Conservation (phyloP, 2,329 filamentous ascomycete species). For the Stromatinia cepivora region DNA sequence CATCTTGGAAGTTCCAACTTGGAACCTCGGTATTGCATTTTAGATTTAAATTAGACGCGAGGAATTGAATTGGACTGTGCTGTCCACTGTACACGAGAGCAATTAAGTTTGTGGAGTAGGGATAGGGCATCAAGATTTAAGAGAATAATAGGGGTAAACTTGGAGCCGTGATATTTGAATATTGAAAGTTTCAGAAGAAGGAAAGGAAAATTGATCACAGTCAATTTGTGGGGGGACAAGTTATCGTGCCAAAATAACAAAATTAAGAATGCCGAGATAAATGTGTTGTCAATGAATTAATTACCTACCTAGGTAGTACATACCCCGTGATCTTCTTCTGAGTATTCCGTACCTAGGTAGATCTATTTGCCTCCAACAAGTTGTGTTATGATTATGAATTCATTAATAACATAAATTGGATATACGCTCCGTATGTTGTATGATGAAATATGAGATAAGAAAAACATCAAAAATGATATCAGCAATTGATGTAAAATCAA, state of each 20-base stretch:
- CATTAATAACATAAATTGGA: neutral
- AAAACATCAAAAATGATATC: neutral
- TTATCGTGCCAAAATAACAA: neutral
- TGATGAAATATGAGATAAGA: slow-evolving; percentile 3
- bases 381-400: neutral
- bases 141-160: slow-evolving; percentile 5
- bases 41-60: neutral
- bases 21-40: neutral
- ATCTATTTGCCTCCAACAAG: slow-evolving; percentile 5
- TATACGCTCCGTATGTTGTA: neutral
- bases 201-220: slow-evolving; percentile 2
- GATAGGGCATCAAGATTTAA: neutral
- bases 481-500: slow-evolving; percentile 5
- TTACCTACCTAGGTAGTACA: too few species aligned
- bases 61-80: neutral
- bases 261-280: neutral
- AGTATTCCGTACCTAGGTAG: neutral
- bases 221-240: slow-evolving; percentile 6
- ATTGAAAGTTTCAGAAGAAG: neutral
- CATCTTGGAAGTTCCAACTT: neutral
- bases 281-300: neutral
- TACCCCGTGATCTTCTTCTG: neutral
- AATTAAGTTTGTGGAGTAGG: neutral
- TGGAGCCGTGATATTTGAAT: slow-evolving; percentile 9
- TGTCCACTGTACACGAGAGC: neutral